phyloP scores from a whole-genome alignment of 352 stramenopile genomes.

The Globisporangium solare region DNA sequence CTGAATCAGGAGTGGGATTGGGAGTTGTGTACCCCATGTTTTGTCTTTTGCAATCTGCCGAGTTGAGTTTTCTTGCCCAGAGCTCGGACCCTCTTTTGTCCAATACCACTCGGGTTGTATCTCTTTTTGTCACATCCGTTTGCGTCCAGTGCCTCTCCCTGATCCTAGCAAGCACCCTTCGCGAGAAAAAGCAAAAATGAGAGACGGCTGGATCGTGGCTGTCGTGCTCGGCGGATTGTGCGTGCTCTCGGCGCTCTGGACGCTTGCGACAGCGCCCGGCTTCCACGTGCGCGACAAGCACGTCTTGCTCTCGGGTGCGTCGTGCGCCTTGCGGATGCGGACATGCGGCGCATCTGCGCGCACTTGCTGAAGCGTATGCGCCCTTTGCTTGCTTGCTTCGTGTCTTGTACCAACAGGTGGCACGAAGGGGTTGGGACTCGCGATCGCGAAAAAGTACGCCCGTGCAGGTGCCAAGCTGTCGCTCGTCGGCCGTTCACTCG shows the following conservation, averaged over 20 bases:
- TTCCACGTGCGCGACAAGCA: constrained; percentile 46
- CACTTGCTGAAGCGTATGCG: background rate
- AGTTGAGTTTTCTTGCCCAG: too few species aligned
- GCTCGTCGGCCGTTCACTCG: constrained; percentile 3
- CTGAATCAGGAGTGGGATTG: too few species aligned
- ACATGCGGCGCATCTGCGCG: background rate
- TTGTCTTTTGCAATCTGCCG: too few species aligned
- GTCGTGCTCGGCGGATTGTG: constrained; percentile 34
- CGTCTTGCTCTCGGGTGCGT: constrained; percentile 48
- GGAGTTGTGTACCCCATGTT: too few species aligned
- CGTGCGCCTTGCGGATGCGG: background rate
- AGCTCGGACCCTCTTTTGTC: too few species aligned
- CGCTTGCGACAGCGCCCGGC: constrained; percentile 30
- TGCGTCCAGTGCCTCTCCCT: too few species aligned
- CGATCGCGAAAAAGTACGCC: constrained; percentile 58
- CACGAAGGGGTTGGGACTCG: constrained; percentile 33
- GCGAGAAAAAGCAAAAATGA: background rate
- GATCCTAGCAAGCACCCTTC: too few species aligned
- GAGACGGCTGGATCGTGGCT: constrained; percentile 28
- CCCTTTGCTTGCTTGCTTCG: background rate
- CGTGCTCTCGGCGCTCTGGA: constrained; percentile 46
- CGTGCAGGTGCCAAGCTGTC: constrained; percentile 34
- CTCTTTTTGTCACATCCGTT: too few species aligned
- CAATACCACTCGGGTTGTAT: too few species aligned
- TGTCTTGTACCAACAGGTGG: background rate